These are phyloP conservation scores for Triglochin maritima DNA, from an alignment of 106 monocot species.

Conservation along the genomic window DNA sequence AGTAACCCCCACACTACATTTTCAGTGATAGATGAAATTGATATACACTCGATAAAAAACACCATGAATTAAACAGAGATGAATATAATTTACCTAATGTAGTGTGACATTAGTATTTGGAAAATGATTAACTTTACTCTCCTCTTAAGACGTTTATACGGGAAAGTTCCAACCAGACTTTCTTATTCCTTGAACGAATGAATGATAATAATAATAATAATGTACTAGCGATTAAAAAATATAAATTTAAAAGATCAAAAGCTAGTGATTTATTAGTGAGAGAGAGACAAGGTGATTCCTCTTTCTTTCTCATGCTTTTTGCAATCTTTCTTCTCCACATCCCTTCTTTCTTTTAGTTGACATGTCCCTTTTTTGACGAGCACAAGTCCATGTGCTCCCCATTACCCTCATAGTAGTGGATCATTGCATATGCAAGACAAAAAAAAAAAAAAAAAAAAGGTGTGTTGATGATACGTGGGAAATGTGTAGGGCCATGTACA, in stretches of 20 bases:
- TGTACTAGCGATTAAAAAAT: not conserved
- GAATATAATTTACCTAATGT: too few relatives aligned
- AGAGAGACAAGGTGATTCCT: not conserved
- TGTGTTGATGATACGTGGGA: not conserved
- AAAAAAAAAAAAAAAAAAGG: not conserved
- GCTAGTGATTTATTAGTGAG: not conserved
- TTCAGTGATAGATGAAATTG: too few relatives aligned
- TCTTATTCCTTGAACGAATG: too few relatives aligned
- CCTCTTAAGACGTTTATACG: too few relatives aligned
- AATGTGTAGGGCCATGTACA: not conserved
- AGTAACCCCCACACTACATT: too few relatives aligned
- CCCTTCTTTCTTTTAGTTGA: conserved; percentile 1
- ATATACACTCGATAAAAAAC: too few relatives aligned
- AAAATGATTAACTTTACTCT: too few relatives aligned
- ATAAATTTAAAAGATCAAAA: not conserved
- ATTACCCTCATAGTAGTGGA: not conserved
- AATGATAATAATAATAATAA: too few relatives aligned
- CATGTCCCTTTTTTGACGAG: not conserved
- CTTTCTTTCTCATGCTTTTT: not conserved
- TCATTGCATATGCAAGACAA: conserved; percentile 5
- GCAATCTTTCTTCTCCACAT: not conserved
- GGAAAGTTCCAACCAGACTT: too few relatives aligned
- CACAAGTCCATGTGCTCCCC: conserved; percentile 5
- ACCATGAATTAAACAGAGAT: too few relatives aligned
- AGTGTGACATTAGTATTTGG: too few relatives aligned